These are phyloP conservation scores for Backusella tarrabulga DNA, from an alignment of 192 early-diverging fungal genomes.

Conservation along the genomic window DNA sequence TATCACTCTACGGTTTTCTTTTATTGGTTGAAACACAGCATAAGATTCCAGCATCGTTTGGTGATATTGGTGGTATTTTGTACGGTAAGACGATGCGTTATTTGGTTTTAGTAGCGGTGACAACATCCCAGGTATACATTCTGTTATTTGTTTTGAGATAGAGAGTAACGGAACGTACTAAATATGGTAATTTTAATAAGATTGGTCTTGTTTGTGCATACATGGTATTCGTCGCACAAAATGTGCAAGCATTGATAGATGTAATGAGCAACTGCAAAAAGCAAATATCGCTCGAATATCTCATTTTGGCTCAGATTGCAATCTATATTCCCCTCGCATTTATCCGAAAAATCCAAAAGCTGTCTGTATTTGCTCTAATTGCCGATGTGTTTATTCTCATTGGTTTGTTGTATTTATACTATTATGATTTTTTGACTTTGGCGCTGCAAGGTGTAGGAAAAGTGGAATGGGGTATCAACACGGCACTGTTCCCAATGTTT, in stretches of 20 bases:
- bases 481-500: constrained; percentile 79
- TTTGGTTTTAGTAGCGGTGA: constrained; percentile 50
- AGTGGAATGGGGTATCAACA: constrained; percentile 71
- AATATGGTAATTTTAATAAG: constrained; percentile 18
- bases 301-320: constrained; percentile 71
- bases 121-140: constrained; percentile 46
- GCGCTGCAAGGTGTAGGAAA: constrained; percentile 56
- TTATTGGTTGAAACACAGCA: constrained; percentile 62
- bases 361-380: constrained; percentile 78
- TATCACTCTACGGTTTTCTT: constrained; percentile 64
- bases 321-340: constrained; percentile 83
- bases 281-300: constrained; percentile 37
- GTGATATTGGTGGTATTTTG: constrained; percentile 67
- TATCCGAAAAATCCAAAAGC: constrained; percentile 86
- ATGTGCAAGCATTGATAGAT: constrained; percentile 73
- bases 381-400: constrained; percentile 90
- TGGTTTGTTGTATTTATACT: constrained; percentile 83
- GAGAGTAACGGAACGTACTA: not conserved
- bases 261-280: constrained; percentile 68
- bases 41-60: constrained; percentile 62
- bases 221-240: constrained; percentile 88
- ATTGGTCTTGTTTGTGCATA: constrained; percentile 91
- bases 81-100: constrained; percentile 62
- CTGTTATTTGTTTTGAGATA: not conserved
- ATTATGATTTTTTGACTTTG: constrained; percentile 68